phyloP scores from a whole-genome alignment of 2,329 filamentous ascomycete species.

The Myotisia sp. region DNA sequence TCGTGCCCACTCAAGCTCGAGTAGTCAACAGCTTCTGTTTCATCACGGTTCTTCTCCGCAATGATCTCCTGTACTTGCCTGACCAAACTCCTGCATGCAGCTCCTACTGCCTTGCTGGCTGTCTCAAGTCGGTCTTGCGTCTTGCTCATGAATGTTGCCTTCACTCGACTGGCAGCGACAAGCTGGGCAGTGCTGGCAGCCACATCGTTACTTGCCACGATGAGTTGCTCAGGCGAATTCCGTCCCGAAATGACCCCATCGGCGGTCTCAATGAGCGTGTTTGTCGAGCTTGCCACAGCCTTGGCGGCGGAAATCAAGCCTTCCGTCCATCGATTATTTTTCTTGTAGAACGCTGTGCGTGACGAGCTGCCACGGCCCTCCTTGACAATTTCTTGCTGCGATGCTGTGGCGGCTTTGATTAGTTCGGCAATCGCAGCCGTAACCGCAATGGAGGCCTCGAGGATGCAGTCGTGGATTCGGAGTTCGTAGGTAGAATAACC shows the following conservation, averaged over 20 bases:
- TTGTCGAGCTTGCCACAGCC: slow-evolving; percentile 84
- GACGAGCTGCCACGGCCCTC: slow-evolving; percentile 80
- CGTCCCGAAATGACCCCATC: slow-evolving; percentile 86
- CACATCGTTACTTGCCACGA: slow-evolving; percentile 94
- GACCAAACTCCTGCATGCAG: slow-evolving; percentile 74
- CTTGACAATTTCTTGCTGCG: slow-evolving; percentile 91
- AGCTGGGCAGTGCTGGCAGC: slow-evolving; percentile 92
- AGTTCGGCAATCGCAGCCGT: slow-evolving; percentile 86
- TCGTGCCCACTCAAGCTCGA: slow-evolving; percentile 77
- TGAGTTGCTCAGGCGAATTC: slow-evolving; percentile 91
- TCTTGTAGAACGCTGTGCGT: slow-evolving; percentile 94
- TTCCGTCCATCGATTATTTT: slow-evolving; percentile 99
- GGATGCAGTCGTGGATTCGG: slow-evolving; percentile 85
- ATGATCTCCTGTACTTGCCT: slow-evolving; percentile 92
- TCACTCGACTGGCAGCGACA: slow-evolving; percentile 87
- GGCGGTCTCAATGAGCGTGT: slow-evolving; percentile 92
- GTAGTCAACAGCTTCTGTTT: slow-evolving; percentile 72
- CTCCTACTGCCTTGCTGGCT: slow-evolving; percentile 83
- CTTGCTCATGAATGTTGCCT: slow-evolving; percentile 96
- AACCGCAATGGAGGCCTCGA: slow-evolving; percentile 83
- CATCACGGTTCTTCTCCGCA: slow-evolving; percentile 65
- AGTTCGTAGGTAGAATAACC: slow-evolving; percentile 93
- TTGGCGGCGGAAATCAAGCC: slow-evolving; percentile 95
- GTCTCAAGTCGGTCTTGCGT: slow-evolving; percentile 82
- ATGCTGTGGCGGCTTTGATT: slow-evolving; percentile 84